Conservation (phyloP, 2,329 filamentous ascomycete species). For the Neofusicoccum laricinum region DNA sequence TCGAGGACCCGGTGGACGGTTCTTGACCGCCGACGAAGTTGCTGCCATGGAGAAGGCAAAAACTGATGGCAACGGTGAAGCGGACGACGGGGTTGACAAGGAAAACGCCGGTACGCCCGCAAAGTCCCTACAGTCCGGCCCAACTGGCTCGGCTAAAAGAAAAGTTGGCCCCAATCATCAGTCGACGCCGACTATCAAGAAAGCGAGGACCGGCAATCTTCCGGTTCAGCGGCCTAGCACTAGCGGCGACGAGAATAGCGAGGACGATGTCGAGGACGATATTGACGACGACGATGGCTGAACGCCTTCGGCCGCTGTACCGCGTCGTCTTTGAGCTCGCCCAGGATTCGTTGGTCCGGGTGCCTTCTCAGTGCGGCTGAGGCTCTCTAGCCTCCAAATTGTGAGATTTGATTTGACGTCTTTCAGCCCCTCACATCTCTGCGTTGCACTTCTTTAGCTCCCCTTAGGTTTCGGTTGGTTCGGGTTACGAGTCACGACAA, state of each 20-base stretch:
- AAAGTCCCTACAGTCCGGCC: conserved; percentile 15
- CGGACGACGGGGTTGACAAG: conserved; percentile 36
- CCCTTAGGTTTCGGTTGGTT: conserved; percentile 12
- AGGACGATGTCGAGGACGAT: conserved; percentile 37
- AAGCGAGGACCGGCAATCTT: conserved; percentile 44
- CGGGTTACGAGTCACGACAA: conserved; percentile 17
- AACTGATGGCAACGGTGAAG: conserved; percentile 34
- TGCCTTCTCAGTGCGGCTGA: neutral
- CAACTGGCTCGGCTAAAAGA: conserved; percentile 16
- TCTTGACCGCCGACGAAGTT: conserved; percentile 94
- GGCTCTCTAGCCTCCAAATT: neutral
- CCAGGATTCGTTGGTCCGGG: neutral
- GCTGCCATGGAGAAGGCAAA: conserved; percentile 71
- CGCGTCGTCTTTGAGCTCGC: neutral
- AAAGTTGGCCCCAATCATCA: conserved; percentile 14
- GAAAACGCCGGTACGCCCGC: conserved; percentile 32
- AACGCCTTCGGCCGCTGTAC: neutral
- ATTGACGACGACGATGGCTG: conserved; percentile 16
- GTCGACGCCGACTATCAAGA: conserved; percentile 41
- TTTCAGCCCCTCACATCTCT: neutral
- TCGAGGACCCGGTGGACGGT: conserved; percentile 88
- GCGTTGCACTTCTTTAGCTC: neutral
- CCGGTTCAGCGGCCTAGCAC: conserved; percentile 39
- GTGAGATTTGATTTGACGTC: neutral
- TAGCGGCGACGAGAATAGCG: conserved; percentile 52